Percentiles rank a stretch among this genome's conserved stretches.
Evolutionary conservation across 2,329 filamentous ascomycete species (phyloP).

Genomic region (Ascochyta viciae-villosae): DNA sequence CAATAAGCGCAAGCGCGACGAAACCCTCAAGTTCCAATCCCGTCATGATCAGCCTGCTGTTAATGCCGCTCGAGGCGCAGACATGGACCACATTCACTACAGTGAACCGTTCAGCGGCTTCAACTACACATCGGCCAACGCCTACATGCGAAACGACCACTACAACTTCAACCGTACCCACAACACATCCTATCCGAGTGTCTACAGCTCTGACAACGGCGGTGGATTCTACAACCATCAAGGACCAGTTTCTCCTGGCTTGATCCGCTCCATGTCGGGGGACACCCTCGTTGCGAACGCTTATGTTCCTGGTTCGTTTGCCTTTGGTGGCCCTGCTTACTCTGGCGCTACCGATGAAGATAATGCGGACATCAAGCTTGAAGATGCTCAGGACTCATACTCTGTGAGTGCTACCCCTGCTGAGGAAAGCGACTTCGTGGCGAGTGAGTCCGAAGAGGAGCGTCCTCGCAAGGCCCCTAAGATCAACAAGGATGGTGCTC

Average conservation of each 20-base stretch:
- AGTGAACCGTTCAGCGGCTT: background rate
- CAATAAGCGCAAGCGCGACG: constrained; percentile 5
- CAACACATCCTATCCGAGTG: background rate
- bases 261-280: background rate
- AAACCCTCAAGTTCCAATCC: background rate
- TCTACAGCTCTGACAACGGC: background rate
- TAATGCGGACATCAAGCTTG: background rate
- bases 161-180: background rate
- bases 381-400: background rate
- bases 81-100: constrained; percentile 6
- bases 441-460: constrained; percentile 21
- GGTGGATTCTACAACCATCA: background rate
- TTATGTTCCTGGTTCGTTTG: background rate
- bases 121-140: background rate
- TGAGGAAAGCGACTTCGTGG: constrained; percentile 21
- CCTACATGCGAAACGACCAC: background rate
- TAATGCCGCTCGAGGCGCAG: background rate
- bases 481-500: constrained; percentile 36
- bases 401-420: constrained; percentile 24
- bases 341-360: background rate
- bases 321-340: background rate
- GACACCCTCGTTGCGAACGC: background rate
- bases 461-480: constrained; percentile 27
- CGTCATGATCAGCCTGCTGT: background rate
- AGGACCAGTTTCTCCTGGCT: background rate